Conservation (phyloP, 306 rosid genomes). For the Cicer pinnatifidum region DNA sequence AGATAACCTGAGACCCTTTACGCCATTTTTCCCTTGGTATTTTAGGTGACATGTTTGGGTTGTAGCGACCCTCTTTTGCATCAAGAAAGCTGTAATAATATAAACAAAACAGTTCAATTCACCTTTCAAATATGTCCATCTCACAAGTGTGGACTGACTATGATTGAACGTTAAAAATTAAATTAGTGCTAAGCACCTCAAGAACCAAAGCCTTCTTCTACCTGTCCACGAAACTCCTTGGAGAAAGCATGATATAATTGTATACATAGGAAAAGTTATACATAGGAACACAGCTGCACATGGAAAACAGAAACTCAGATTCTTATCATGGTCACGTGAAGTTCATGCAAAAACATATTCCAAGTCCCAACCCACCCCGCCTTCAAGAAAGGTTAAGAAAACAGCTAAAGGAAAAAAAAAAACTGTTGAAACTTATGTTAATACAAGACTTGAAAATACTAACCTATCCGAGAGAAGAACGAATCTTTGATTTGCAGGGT, state of each 20-base stretch:
- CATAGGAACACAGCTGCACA: slow-evolving; percentile 92
- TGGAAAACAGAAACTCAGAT: slow-evolving; percentile 48
- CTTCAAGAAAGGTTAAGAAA: not conserved
- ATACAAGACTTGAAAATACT: slow-evolving; percentile 17
- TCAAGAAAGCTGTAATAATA: slow-evolving; percentile 83
- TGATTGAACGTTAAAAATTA: slow-evolving; percentile 39
- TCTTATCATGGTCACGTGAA: slow-evolving; percentile 27
- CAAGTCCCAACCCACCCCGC: slow-evolving; percentile 8
- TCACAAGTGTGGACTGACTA: slow-evolving; percentile 27
- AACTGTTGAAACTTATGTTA: slow-evolving; percentile 17
- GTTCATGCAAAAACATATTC: slow-evolving; percentile 7
- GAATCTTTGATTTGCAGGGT: slow-evolving; percentile 93
- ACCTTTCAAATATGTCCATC: slow-evolving; percentile 25
- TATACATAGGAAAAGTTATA: slow-evolving; percentile 88
- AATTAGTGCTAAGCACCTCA: slow-evolving; percentile 63
- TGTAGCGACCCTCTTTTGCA: slow-evolving; percentile 90
- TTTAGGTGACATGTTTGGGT: slow-evolving; percentile 84
- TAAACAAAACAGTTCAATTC: slow-evolving; percentile 37
- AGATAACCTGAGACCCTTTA: slow-evolving; percentile 93
- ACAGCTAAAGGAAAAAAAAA: not conserved
- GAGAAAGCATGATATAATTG: slow-evolving; percentile 81
- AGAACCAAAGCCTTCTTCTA: slow-evolving; percentile 63
- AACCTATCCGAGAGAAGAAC: slow-evolving; percentile 95
- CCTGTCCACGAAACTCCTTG: slow-evolving; percentile 97
- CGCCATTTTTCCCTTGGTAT: slow-evolving; percentile 91